These are phyloP conservation scores for Aspergillus sojae DNA, from an alignment of 2,329 filamentous ascomycete species.

Conservation along the genomic window DNA sequence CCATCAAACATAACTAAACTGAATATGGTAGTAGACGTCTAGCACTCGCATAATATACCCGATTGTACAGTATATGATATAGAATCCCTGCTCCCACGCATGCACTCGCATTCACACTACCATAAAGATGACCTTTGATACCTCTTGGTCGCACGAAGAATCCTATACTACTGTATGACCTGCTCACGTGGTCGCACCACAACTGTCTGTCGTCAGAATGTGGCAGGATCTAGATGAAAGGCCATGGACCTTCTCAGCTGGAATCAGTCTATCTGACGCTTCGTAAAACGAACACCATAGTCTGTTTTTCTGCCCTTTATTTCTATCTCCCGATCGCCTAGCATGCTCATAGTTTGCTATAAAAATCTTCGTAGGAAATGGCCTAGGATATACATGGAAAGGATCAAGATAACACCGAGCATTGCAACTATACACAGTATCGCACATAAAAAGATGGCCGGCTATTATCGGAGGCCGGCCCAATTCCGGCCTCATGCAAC, in stretches of 20 bases:
- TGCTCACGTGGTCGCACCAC: neutral
- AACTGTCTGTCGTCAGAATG: neutral
- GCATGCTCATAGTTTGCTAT: neutral
- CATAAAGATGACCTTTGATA: neutral
- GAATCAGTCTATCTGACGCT: neutral
- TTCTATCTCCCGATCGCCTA: neutral
- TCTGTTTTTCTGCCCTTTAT: neutral
- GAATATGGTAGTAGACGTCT: neutral
- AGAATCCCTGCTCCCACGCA: conserved; percentile 4
- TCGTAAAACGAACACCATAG: neutral
- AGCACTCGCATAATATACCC: conserved; percentile 20
- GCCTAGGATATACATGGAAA: neutral
- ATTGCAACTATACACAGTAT: neutral
- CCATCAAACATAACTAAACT: neutral
- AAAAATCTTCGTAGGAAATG: neutral
- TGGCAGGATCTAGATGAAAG: neutral
- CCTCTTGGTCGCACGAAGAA: neutral
- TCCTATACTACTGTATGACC: neutral
- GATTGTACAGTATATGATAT: conserved; percentile 21
- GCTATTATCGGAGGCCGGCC: conserved; percentile 44
- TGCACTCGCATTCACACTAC: neutral
- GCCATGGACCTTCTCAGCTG: neutral
- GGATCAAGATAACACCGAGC: neutral
- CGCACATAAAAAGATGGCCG: conserved; percentile 23
- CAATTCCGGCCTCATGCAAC: conserved; percentile 45